Base-by-base conservation (phyloP, 495 filamentous ascomycete genomes). In the Neurospora cerealis region DNA sequence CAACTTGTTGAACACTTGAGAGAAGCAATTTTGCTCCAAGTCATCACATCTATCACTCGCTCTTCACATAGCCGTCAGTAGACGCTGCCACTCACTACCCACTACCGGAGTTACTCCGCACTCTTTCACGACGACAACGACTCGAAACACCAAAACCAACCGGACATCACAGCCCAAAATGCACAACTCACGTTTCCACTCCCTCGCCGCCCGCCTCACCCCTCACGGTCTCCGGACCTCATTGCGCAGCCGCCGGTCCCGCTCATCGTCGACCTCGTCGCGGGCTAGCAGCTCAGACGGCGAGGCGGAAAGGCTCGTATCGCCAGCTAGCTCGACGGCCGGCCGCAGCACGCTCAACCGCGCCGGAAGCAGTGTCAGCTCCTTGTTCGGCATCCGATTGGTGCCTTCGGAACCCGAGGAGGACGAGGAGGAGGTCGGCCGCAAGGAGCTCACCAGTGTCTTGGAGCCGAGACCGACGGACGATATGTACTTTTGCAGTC, bases 391-490 rank as follows among this genome's bases (percentile, higher is more conserved):
- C 48, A 81, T 85, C 76, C 82, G 83, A 8, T 66, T 66, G 28
- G 54, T 66, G 54, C 54, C 54, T 34, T 24, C 84, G 84, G 69
- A 84, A 83, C 21, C 84, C 81, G 19, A 83, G 85, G 75, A 72
- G 39, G 83, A 84, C 70, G 83, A 83, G 71, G 86, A 89, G 78
- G 83, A 83, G 75, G 81, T 78, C 75, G 76, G 85, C 84, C 62
- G 80, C 79, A 24, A 77, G 74, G 86, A 87, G 72, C 77, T 86
- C 13, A 15, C 54, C 3, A 82, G 81, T 78, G 81, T 89, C 44
- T 82, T 89, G 32, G 87, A 89, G 79, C 87, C 87, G 34, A 77
- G 86, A 71, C 87, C 87, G 54, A 82, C 87, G 28, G 54, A 66
- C 54, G 54, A 66, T 60, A 83, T 85, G 24, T 86, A 85, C 79